Base-by-base conservation (phyloP, 352 stramenopile species). In the Phytophthora fragariaefolia region DNA sequence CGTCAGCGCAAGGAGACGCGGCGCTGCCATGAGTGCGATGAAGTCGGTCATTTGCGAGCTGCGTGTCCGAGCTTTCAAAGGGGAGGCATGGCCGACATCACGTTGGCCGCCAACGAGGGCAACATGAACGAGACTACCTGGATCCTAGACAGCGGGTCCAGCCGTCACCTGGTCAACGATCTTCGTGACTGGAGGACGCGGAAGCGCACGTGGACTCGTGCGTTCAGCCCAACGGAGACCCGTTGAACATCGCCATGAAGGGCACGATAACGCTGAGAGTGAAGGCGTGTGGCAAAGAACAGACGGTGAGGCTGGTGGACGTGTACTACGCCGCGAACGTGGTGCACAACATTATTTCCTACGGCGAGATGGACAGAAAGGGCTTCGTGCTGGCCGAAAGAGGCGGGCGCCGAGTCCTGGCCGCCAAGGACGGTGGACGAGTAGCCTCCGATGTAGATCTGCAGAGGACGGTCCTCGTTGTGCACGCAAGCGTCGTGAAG, bases 391-490 rank as follows among this genome's bases (percentile, higher is more conserved):
- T 58, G 30, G 1, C 50, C 2, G 0, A 58, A 8, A 27, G 20
- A 0, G 10, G n/a, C 5, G 50, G 50, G 12, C 28, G 22, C 2
- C 20, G 50, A 12, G 50, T 58, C 6, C 7, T 47, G 30, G 51
- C 32, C 1, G 34, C 9, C 20, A 49, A 58, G 51, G 15, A 58
- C 3, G 51, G 36, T 13, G 51, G 20, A 36, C 32, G 51, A 3
- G 51, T 38, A 17, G 51, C 9, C 5, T 58, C 49, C 17, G 36
- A 58, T 22, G 51, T 49, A 4, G 51, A 48, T 0, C 3, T 58
- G 51, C 22, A 36, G 3, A 17, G 15, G 18, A 38, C 2, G 22
- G 51, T 58, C 12, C 34, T 58, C 2, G 51, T 49, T 3, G 51
- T 49, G 18, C 12, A 9, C 2, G 51, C 28, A 6, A 49, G 18